These are phyloP conservation scores for Cryptomeria japonica DNA, from an alignment of 75 land plant species.

Conservation along the genomic window DNA sequence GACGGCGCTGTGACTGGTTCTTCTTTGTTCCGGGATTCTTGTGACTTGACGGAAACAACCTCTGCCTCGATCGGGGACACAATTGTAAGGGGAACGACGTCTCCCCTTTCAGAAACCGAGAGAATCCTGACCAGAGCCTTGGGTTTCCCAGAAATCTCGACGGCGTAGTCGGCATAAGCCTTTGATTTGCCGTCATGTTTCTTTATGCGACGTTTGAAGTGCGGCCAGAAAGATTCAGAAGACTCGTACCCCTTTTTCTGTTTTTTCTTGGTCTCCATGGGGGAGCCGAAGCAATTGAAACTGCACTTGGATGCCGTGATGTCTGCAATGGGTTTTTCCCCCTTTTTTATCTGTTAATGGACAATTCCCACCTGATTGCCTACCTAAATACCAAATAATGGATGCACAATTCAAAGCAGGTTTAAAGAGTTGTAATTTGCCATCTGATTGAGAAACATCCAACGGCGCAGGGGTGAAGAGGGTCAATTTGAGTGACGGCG, in stretches of 20 bases:
- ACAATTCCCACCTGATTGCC: neutral
- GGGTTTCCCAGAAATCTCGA: neutral
- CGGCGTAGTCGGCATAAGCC: neutral
- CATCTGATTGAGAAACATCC: neutral
- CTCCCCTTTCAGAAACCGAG: neutral
- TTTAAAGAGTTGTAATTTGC: neutral
- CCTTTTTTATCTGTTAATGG: no score
- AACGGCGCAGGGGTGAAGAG: neutral
- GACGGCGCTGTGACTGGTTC: neutral
- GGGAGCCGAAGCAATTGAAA: neutral
- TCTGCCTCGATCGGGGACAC: neutral
- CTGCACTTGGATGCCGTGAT: constrained; percentile 11
- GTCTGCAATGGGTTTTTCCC: neutral
- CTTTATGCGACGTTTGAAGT: neutral
- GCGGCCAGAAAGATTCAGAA: neutral
- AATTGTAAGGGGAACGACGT: neutral
- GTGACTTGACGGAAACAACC: neutral
- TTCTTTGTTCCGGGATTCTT: neutral
- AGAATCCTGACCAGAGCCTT: neutral
- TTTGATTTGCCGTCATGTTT: neutral
- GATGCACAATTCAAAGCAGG: neutral
- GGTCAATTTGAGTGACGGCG: neutral
- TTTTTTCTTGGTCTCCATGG: neutral
- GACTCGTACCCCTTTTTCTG: neutral
- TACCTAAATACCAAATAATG: neutral